Percentiles rank a stretch among this genome's conserved stretches.
phyloP scores from a whole-genome alignment of 2,329 filamentous ascomycete genomes.

The Teratosphaeria viscida region DNA sequence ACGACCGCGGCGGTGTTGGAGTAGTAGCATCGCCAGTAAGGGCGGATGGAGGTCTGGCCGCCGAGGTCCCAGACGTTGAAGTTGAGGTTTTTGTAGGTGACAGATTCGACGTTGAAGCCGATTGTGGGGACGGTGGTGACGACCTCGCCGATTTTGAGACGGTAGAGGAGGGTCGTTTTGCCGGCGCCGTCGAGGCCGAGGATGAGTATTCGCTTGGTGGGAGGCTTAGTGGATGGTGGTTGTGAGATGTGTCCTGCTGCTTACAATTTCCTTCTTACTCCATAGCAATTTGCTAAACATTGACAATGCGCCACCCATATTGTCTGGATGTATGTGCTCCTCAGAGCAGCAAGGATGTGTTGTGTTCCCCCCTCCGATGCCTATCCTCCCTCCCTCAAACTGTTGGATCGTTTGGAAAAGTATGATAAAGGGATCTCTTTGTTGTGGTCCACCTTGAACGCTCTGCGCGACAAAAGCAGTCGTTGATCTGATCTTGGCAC shows the following conservation, averaged over 20 bases:
- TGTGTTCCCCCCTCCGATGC: neutral
- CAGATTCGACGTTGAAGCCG: constrained; percentile 97
- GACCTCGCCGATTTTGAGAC: constrained; percentile 93
- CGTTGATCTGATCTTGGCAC: neutral
- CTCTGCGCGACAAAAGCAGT: neutral
- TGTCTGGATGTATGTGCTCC: neutral
- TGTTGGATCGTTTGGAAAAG: neutral
- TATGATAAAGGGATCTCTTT: neutral
- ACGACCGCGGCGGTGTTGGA: constrained; percentile 97
- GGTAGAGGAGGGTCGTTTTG: constrained; percentile 94
- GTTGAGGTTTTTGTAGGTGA: constrained; percentile 96
- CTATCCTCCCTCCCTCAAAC: neutral
- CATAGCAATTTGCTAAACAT: constrained; percentile 62
- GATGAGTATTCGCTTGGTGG: constrained; percentile 54
- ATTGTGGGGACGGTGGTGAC: constrained; percentile 99
- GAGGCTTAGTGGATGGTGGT: neutral
- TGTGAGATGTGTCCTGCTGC: neutral
- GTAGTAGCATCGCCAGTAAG: constrained; percentile 99
- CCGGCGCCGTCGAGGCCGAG: constrained; percentile 79
- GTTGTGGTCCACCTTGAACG: neutral
- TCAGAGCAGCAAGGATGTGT: neutral
- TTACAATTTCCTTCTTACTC: constrained; percentile 83
- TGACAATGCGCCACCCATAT: constrained; percentile 48
- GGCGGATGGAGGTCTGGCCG: constrained; percentile 95
- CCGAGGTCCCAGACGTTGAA: constrained; percentile 99